phyloP scores from a whole-genome alignment of 108 stramenopile species.

The Craspedostauros australis region DNA sequence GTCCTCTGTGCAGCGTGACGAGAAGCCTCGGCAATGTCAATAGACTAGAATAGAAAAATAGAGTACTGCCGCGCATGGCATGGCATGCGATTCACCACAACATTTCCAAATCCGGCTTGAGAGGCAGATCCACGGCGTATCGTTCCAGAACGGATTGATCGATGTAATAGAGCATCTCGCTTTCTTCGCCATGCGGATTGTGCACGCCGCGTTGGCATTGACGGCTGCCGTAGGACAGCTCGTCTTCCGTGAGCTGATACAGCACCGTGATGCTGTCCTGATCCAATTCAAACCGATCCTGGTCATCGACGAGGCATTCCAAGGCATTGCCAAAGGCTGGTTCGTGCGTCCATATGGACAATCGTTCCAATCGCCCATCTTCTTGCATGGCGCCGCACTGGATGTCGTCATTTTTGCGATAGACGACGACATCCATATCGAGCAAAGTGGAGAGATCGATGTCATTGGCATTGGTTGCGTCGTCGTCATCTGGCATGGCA shows the following conservation, averaged over 20 bases:
- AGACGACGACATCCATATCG: conserved; percentile 43
- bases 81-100: conserved; percentile 62
- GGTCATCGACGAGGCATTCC: conserved; percentile 73
- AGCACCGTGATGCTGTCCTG: conserved; percentile 18
- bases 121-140: conserved; percentile 18
- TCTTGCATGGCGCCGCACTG: conserved; percentile 66
- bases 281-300: conserved; percentile 43
- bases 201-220: conserved; percentile 69
- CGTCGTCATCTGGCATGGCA: too few relatives aligned
- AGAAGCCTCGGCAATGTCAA: too few relatives aligned
- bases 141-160: conserved; percentile 38
- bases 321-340: conserved; percentile 51
- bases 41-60: too few relatives aligned
- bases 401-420: conserved; percentile 20
- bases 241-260: conserved; percentile 22
- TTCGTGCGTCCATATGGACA: conserved; percentile 65
- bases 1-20: too few relatives aligned
- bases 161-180: conserved; percentile 73
- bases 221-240: conserved; percentile 55
- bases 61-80: too few relatives aligned
- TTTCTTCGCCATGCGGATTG: conserved; percentile 85
- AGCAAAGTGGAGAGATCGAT: too few relatives aligned
- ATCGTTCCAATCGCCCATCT: conserved; percentile 47
- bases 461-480: too few relatives aligned
- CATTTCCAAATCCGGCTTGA: conserved; percentile 67